phyloP scores from a whole-genome alignment of 192 early-diverging fungal species.

The Rhizophagus clarus region DNA sequence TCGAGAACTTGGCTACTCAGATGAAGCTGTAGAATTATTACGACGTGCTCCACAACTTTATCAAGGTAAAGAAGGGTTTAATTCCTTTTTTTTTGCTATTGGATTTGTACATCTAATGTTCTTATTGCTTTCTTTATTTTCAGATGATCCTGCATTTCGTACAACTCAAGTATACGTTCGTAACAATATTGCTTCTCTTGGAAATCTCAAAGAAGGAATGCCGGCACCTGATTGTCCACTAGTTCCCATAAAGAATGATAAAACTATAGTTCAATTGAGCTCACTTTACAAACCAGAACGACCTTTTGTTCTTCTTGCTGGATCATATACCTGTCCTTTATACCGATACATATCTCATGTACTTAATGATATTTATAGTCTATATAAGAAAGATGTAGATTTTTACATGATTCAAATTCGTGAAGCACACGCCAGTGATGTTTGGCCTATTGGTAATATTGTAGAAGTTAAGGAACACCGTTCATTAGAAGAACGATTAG shows the following conservation, averaged over 20 bases:
- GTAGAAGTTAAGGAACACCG: neutral
- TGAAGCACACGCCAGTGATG: slow-evolving; percentile 25
- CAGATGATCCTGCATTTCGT: slow-evolving; percentile 23
- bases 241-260: neutral
- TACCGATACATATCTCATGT: slow-evolving; percentile 24
- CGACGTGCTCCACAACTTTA: too few species aligned
- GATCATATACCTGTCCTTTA: slow-evolving; percentile 29
- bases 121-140: neutral
- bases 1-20: too few species aligned
- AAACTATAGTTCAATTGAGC: neutral
- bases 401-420: slow-evolving; percentile 28
- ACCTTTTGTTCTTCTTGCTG: slow-evolving; percentile 17
- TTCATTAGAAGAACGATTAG: neutral
- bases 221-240: neutral
- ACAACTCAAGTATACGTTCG: slow-evolving; percentile 14
- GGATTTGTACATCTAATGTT: neutral
- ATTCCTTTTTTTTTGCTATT: neutral
- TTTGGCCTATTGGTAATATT: slow-evolving; percentile 21
- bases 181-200: neutral
- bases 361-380: slow-evolving; percentile 18
- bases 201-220: neutral
- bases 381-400: neutral
- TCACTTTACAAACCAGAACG: slow-evolving; percentile 20
- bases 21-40: too few species aligned
- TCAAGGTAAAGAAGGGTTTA: too few species aligned